Percentiles rank a stretch among this genome's conserved stretches.
Conservation (phyloP, 2,329 filamentous ascomycete species). For the Alternaria alternata region DNA sequence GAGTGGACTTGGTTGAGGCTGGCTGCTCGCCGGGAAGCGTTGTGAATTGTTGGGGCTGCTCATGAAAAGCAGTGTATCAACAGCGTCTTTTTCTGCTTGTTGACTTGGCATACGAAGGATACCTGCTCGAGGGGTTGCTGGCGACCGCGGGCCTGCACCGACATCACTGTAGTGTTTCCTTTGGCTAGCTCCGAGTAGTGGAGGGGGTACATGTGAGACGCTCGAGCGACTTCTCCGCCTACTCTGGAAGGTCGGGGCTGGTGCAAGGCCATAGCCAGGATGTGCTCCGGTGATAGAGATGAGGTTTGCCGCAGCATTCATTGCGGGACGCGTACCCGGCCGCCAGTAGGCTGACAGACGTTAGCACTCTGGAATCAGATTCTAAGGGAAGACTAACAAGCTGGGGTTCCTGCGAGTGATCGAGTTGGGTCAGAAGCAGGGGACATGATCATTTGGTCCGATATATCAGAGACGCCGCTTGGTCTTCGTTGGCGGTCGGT, state of each 20-base stretch:
- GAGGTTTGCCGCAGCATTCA: slow-evolving; percentile 38
- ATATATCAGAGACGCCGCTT: slow-evolving; percentile 48
- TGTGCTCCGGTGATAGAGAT: slow-evolving; percentile 40
- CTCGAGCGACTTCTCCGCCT: slow-evolving; percentile 49
- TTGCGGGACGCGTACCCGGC: slow-evolving; percentile 33
- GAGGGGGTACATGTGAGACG: slow-evolving; percentile 43
- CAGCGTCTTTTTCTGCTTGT: slow-evolving; percentile 78
- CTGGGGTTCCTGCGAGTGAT: slow-evolving; percentile 34
- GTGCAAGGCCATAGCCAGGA: slow-evolving; percentile 38
- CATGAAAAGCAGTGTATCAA: slow-evolving; percentile 83
- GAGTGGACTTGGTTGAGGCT: slow-evolving; percentile 41
- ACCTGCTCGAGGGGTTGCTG: slow-evolving; percentile 51
- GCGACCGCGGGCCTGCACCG: slow-evolving; percentile 35
- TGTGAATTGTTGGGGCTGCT: slow-evolving; percentile 76
- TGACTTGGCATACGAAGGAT: slow-evolving; percentile 74
- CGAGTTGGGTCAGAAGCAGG: slow-evolving; percentile 40
- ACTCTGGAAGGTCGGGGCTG: slow-evolving; percentile 44
- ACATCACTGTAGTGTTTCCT: slow-evolving; percentile 46
- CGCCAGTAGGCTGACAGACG: slow-evolving; percentile 39
- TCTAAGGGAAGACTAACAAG: slow-evolving; percentile 24
- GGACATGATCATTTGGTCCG: slow-evolving; percentile 47
- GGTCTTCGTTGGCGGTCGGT: slow-evolving; percentile 41
- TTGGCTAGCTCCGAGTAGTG: slow-evolving; percentile 37
- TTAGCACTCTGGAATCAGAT: not conserved
- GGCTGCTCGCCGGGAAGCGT: slow-evolving; percentile 36